Base-by-base conservation (phyloP, 768 basidiomycete species). In the Pulveroboletus ravenelii region DNA sequence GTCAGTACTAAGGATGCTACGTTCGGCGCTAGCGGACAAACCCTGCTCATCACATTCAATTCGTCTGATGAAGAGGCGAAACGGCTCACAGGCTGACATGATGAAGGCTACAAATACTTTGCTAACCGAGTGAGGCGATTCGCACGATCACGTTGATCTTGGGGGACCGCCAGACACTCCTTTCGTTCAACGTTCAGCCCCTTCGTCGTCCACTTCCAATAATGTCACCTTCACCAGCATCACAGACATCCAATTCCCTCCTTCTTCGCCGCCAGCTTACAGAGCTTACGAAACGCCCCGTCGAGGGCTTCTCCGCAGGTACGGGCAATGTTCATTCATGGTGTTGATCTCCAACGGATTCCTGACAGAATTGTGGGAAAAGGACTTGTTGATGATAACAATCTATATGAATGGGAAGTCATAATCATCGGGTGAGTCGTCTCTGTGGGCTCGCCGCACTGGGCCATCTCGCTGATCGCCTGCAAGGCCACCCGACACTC, bases 261-360 rank as follows among this genome's bases (percentile, higher is more conserved):
- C 78, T 91, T 35, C 82, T 92, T 18, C 81, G 87, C 36, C 78
- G 89, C 31, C 89, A 92, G 69, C 78, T 92, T 32, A 66, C 74
- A 10, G 95, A 96, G 64, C 81, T 99, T 55, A 90, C 85, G 30
- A 97, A 97, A 71, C 82, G 76, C 43, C 95, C 95, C 3, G 92
- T 97, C 5, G 90, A 96, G 63, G 95, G 95, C 7, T 98, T 99
- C 74, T 94, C 92, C 31, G 95, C 94, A 72, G 89, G 89, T 88
- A 63, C 59, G 74, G 61, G 49, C 56, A 59, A 37, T 29, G 34
- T 66, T 40, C 40, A 48, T 53, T 45, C 47, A 48, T 55, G 60
- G 64, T 63, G 64, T 65, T 42, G 58, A 61, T 63, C 53, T 65
- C 62, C 60, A 65, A 63, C 61, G 51, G 62, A 59, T 57, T 55